phyloP scores from a whole-genome alignment of 441 rosid species.

The Omphalea diandra region DNA sequence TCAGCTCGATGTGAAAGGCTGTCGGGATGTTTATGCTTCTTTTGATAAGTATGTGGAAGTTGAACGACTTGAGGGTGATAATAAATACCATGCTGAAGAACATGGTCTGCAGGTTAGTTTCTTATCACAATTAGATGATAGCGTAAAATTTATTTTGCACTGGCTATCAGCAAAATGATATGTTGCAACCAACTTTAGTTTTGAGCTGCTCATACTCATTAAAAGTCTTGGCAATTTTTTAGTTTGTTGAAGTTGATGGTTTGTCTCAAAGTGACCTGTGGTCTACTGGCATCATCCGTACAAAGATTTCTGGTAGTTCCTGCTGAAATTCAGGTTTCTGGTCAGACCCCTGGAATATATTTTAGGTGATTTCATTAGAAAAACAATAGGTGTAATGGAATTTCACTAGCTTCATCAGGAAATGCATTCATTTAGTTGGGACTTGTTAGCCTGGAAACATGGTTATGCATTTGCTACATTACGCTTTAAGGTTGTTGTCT shows the following conservation, averaged over 20 bases:
- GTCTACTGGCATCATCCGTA: not conserved
- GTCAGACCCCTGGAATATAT: not conserved
- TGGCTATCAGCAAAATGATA: not conserved
- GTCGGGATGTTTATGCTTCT: slow-evolving; percentile 93
- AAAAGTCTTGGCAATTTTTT: not conserved
- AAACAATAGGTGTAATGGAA: not conserved
- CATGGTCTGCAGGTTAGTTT: slow-evolving; percentile 84
- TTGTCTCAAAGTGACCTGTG: not conserved
- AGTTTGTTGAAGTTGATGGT: not conserved
- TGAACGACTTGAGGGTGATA: slow-evolving; percentile 96
- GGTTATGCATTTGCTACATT: not conserved
- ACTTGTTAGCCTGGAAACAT: not conserved
- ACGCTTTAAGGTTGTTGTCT: not conserved
- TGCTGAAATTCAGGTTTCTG: not conserved
- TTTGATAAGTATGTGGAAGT: slow-evolving; percentile 98
- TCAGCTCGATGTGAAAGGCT: slow-evolving; percentile 98
- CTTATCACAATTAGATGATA: slow-evolving; percentile 2
- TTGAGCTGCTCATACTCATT: not conserved
- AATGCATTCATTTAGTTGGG: not conserved
- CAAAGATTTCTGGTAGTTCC: not conserved
- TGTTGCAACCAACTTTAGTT: not conserved
- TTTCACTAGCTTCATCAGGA: not conserved
- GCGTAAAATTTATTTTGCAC: not conserved
- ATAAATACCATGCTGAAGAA: slow-evolving; percentile 90
- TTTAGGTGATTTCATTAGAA: slow-evolving; percentile 1